Evolutionary conservation across 495 filamentous ascomycete genomes (phyloP).

Genomic region (Neurospora sp.): DNA sequence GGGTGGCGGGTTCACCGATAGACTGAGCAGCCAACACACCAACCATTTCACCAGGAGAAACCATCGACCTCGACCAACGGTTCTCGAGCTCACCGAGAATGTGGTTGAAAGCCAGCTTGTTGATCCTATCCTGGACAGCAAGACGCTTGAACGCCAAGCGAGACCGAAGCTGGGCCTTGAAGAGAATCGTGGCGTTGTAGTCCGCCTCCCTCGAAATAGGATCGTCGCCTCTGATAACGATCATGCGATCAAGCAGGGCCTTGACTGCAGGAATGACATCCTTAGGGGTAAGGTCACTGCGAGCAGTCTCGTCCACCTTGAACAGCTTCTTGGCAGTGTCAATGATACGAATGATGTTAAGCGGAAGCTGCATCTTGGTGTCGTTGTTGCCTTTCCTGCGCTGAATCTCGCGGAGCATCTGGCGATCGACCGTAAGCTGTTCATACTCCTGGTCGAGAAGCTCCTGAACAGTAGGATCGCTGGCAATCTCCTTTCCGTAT

Average conservation of each 20-base stretch:
- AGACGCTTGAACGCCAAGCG: slow-evolving; percentile 86
- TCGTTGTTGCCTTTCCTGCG: slow-evolving; percentile 49
- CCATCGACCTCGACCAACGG: slow-evolving; percentile 69
- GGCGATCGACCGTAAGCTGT: slow-evolving; percentile 59
- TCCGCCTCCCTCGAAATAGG: slow-evolving; percentile 76
- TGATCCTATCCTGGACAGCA: slow-evolving; percentile 71
- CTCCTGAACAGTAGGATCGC: slow-evolving; percentile 74
- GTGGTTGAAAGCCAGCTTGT: slow-evolving; percentile 87
- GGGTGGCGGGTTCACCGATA: slow-evolving; percentile 96
- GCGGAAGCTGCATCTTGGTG: slow-evolving; percentile 77
- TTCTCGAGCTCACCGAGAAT: slow-evolving; percentile 85
- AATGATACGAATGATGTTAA: slow-evolving; percentile 85
- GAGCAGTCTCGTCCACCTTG: slow-evolving; percentile 69
- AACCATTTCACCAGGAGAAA: slow-evolving; percentile 94
- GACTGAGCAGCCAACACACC: slow-evolving; percentile 96
- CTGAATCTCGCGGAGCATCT: slow-evolving; percentile 57
- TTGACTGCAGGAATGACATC: slow-evolving; percentile 79
- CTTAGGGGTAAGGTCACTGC: slow-evolving; percentile 84
- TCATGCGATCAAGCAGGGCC: slow-evolving; percentile 61
- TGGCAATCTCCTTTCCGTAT: slow-evolving; percentile 75
- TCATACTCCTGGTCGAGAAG: slow-evolving; percentile 87
- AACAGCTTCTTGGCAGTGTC: slow-evolving; percentile 83
- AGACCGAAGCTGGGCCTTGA: slow-evolving; percentile 85
- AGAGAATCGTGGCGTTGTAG: slow-evolving; percentile 72
- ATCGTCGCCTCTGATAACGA: slow-evolving; percentile 80